Percentiles rank a stretch among this genome's conserved stretches.
Conservation (phyloP, 129 eudicot species). For the Helianthus tuberosus region DNA sequence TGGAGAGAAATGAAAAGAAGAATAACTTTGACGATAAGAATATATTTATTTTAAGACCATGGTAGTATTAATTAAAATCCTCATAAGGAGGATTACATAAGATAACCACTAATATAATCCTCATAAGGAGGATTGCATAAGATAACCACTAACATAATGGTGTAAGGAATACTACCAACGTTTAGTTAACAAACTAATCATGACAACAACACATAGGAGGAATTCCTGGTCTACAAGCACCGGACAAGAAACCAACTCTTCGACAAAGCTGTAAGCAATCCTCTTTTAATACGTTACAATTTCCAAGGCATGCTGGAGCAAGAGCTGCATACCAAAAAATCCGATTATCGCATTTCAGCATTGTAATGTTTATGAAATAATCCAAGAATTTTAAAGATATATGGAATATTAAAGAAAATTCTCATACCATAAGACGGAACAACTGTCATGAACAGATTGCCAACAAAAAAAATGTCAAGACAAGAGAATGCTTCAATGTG, state of each 20-base stretch:
- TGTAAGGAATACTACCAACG: background rate
- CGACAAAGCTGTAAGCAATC: conserved; percentile 9
- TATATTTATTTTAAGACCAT: no score
- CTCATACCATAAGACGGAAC: conserved; percentile 10
- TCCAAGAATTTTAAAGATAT: background rate
- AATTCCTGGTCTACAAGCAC: background rate
- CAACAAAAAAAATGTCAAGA: background rate
- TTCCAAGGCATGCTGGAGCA: background rate
- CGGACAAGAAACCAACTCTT: background rate
- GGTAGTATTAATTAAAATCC: no score
- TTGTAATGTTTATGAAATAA: no score
- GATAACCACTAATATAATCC: background rate
- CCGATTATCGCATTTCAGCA: background rate
- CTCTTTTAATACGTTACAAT: background rate
- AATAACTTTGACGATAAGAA: no score
- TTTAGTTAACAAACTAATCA: background rate
- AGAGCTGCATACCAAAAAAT: background rate
- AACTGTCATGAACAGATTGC: conserved; percentile 13
- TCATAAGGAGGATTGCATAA: background rate
- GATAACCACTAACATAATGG: background rate
- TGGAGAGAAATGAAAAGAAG: no score
- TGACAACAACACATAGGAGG: conserved; percentile 21
- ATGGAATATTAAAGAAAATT: background rate
- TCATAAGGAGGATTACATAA: background rate
- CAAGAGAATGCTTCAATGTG: background rate